Evolutionary conservation across 2,329 filamentous ascomycete genomes (phyloP).

Genomic region (Chaetomium sp.): DNA sequence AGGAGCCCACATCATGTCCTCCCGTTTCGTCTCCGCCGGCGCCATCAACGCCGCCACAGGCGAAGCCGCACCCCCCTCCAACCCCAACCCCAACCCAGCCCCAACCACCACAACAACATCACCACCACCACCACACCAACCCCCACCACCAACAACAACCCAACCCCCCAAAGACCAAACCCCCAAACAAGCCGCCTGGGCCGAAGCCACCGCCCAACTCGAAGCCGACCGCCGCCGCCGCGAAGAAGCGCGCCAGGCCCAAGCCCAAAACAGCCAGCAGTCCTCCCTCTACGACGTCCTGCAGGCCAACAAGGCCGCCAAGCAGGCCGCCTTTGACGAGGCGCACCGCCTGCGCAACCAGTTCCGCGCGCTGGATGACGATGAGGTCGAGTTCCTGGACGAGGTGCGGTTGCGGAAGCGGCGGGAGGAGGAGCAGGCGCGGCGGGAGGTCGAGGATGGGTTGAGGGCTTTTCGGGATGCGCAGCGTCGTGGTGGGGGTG

Average conservation of each 20-base stretch:
- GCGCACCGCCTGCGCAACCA: conserved; percentile 71
- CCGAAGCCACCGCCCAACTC: conserved; percentile 64
- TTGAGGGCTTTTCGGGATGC: conserved; percentile 58
- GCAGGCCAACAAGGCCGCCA: conserved; percentile 83
- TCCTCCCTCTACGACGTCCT: conserved; percentile 72
- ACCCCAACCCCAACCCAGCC: background rate
- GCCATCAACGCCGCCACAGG: conserved; percentile 49
- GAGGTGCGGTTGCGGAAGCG: conserved; percentile 54
- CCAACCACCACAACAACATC: background rate
- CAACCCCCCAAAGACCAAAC: background rate
- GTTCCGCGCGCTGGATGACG: conserved; percentile 75
- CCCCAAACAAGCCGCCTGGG: conserved; percentile 54
- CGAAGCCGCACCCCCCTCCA: conserved; percentile 21
- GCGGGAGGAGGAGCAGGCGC: conserved; percentile 56
- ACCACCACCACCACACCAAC: conserved; percentile 24
- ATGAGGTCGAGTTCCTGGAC: conserved; percentile 76
- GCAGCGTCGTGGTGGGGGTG: conserved; percentile 42
- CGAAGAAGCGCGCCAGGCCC: conserved; percentile 51
- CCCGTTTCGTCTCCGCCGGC: conserved; percentile 59
- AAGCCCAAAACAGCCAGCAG: conserved; percentile 49
- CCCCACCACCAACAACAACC: background rate
- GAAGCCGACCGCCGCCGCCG: conserved; percentile 60
- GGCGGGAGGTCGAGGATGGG: conserved; percentile 59
- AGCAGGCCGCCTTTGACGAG: conserved; percentile 82
- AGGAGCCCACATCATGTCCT: conserved; percentile 46